Evolutionary conservation across 352 stramenopile genomes (phyloP).

Genomic region (Pythium sukuiense): DNA sequence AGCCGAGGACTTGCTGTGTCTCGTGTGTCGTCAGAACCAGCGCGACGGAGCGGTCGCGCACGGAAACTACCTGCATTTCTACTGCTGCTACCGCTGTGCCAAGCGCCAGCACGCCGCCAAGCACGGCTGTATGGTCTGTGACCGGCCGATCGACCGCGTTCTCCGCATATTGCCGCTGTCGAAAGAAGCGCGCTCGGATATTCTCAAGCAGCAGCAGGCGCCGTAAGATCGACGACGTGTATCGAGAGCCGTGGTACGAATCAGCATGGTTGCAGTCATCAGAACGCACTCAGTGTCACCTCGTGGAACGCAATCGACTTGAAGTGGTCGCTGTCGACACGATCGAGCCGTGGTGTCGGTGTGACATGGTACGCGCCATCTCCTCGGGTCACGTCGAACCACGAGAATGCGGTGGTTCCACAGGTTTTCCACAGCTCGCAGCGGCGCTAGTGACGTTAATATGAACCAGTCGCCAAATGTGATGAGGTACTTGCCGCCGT

Average conservation of each 20-base stretch:
- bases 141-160: constrained; percentile 77
- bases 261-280: not conserved
- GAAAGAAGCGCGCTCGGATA: constrained; percentile 32
- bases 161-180: constrained; percentile 73
- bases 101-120: constrained; percentile 62
- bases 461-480: constrained; percentile 7
- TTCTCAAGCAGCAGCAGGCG: constrained; percentile 19
- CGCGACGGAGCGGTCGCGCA: constrained; percentile 71
- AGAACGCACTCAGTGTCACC: not conserved
- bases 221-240: too few relatives aligned
- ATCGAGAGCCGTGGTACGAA: too few relatives aligned
- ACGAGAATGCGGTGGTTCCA: not conserved
- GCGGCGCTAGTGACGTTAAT: not conserved
- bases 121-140: constrained; percentile 66
- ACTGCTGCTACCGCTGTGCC: constrained; percentile 77
- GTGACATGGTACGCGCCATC: too few relatives aligned
- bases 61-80: constrained; percentile 80
- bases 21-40: constrained; percentile 60
- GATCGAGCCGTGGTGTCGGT: too few relatives aligned
- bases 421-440: not conserved
- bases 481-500: not conserved
- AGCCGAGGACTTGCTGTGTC: constrained; percentile 62
- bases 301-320: too few relatives aligned
- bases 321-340: too few relatives aligned
- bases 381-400: too few relatives aligned